Base-by-base conservation (phyloP, 768 basidiomycete species). In the Tulasnella sp. region DNA sequence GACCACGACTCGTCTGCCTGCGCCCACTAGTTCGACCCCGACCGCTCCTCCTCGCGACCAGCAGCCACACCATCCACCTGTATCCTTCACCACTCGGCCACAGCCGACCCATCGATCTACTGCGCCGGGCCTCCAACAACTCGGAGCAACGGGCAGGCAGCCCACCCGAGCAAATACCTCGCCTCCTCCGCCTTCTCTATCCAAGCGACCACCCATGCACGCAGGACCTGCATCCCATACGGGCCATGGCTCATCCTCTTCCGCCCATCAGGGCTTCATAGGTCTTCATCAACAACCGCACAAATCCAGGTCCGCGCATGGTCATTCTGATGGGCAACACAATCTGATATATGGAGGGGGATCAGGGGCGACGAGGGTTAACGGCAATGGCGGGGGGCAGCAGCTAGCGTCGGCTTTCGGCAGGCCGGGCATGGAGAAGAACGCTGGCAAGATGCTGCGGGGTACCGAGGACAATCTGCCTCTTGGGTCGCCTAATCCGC, bases 231-330 rank as follows among this genome's bases (percentile, higher is more conserved):
- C 55, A 7, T 56, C 55, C 7, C 55, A 56, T 43, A 44, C 55
- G 4, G 55, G 55, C 55, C 55, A 56, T 27, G 41, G 41, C 32
- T 53, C 52, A 11, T 5, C 55, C 24, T 10, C 55, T 42, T 13
- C 38, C 42, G 55, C 38, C 55, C 23, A 15, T 30, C 43, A n/a
- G 34, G 19, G 27, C 58, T 49, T 49, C 47, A 49, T 51, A 24
- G 34, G 58, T 3, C 43, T 19, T 38, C 58, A 49, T 30, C 50
- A 59, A 50, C 30, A 21, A 48, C 5, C 47, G 7, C 47, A 24
- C 51, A 59, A 59, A 38, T 27, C 58, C 13, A 29, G 49, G 45
- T 59, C 58, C 9, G 58, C 58, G 3, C 58, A 59, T 26, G 58
- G 58, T 34, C 58, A 59, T 23, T 24, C 27, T 8, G 44, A 44